Evolutionary conservation across 2,329 filamentous ascomycete species (phyloP).

Genomic region (Neoascochyta sp.): DNA sequence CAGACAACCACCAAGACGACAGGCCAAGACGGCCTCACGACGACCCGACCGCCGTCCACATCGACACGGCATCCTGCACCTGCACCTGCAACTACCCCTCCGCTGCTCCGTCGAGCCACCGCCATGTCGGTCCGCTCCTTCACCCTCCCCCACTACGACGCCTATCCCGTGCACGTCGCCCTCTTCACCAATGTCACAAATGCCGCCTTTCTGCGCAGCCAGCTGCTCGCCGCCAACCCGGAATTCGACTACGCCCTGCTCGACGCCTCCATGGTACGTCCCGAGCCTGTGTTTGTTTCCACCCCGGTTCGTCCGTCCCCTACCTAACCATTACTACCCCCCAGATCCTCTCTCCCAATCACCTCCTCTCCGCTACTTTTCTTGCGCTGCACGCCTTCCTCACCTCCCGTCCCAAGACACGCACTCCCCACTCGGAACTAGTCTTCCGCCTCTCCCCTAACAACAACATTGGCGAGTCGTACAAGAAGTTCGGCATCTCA

Average conservation of each 20-base stretch:
- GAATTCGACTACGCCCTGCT: constrained; percentile 93
- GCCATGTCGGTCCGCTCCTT: constrained; percentile 66
- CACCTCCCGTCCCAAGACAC: constrained; percentile 64
- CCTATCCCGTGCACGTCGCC: constrained; percentile 66
- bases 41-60: no score
- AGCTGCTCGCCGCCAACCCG: constrained; percentile 78
- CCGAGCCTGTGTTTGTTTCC: constrained; percentile 2
- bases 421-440: constrained; percentile 85
- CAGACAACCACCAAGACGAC: no score
- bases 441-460: constrained; percentile 76
- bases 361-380: constrained; percentile 72
- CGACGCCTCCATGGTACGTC: constrained; percentile 70
- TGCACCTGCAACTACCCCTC: no score
- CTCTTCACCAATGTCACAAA: constrained; percentile 77
- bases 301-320: constrained; percentile 2
- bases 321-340: no score
- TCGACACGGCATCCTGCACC: no score
- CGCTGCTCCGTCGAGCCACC: no score
- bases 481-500: constrained; percentile 79
- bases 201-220: constrained; percentile 70
- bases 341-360: constrained; percentile 67
- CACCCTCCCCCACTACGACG: constrained; percentile 70
- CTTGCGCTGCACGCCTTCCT: constrained; percentile 67
- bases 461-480: constrained; percentile 90
- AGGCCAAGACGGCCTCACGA: no score